These are phyloP conservation scores for Colletotrichum sp. DNA, from an alignment of 2,329 filamentous ascomycete genomes.

Conservation along the genomic window DNA sequence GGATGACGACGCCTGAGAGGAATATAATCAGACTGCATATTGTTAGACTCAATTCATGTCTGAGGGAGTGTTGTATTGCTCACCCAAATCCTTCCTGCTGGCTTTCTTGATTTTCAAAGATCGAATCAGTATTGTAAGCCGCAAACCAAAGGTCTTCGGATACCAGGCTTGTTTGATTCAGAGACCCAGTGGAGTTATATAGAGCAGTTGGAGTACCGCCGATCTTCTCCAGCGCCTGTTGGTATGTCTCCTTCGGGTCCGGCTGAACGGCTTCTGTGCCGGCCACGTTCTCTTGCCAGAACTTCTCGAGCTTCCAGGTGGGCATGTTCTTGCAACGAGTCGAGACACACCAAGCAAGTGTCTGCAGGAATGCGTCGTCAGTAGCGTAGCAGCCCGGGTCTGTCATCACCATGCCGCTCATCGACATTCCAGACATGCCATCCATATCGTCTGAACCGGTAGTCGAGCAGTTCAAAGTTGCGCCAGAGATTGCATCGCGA, in stretches of 20 bases:
- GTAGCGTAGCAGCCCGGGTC: conserved; percentile 22
- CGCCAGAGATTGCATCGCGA: conserved; percentile 30
- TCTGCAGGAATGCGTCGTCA: conserved; percentile 27
- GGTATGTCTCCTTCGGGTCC: conserved; percentile 13
- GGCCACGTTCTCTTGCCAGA: conserved; percentile 22
- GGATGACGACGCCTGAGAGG: conserved; percentile 26
- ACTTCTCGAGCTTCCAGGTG: conserved; percentile 20
- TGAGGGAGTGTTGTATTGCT: conserved; percentile 46
- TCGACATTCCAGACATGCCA: not conserved
- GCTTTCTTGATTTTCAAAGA: not conserved
- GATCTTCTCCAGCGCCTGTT: conserved; percentile 8
- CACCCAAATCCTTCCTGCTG: not conserved
- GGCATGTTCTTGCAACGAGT: conserved; percentile 24
- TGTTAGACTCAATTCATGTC: not conserved
- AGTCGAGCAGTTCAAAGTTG: not conserved
- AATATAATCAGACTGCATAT: conserved; percentile 27
- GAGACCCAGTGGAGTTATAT: not conserved
- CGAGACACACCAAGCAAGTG: conserved; percentile 29
- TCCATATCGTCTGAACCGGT: not conserved
- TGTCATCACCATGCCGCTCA: conserved; percentile 20
- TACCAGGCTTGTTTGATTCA: conserved; percentile 39
- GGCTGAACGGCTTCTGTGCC: conserved; percentile 16
- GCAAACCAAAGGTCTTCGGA: conserved; percentile 28
- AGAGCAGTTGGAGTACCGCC: not conserved
- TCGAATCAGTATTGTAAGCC: conserved; percentile 5